phyloP scores from a whole-genome alignment of 2,329 filamentous ascomycete genomes.

The Hypocreales sp. region DNA sequence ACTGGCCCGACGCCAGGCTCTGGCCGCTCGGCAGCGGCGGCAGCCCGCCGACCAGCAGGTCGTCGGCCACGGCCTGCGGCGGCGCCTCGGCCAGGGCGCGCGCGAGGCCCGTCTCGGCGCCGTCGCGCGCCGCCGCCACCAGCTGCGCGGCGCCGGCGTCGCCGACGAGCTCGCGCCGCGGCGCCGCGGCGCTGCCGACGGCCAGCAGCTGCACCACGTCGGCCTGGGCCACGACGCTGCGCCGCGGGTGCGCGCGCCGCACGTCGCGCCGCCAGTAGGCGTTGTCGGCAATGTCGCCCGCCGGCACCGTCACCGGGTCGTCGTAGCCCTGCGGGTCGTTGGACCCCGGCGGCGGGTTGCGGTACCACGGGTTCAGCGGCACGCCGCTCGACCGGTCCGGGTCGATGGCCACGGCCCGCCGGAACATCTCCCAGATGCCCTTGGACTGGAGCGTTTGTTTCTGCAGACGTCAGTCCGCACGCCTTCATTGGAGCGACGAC shows the following conservation, averaged over 20 bases:
- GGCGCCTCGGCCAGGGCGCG: conserved; percentile 48
- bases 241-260: conserved; percentile 66
- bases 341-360: conserved; percentile 51
- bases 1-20: conserved; percentile 33
- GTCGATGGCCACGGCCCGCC: conserved; percentile 65
- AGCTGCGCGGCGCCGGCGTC: conserved; percentile 48
- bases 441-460: conserved; percentile 92
- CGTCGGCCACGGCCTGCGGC: conserved; percentile 37
- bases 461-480: conserved; percentile 35
- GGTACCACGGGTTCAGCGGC: conserved; percentile 84
- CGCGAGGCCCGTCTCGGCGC: conserved; percentile 57
- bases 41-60: conserved; percentile 62
- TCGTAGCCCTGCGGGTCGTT: conserved; percentile 21
- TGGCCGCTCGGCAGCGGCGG: conserved; percentile 75
- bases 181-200: conserved; percentile 66
- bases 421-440: conserved; percentile 77
- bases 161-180: conserved; percentile 67
- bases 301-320: conserved; percentile 42
- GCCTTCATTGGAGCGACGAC: too few species aligned
- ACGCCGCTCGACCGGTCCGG: conserved; percentile 80
- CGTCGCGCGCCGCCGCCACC: conserved; percentile 60
- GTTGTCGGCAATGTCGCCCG: conserved; percentile 27
- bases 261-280: conserved; percentile 74
- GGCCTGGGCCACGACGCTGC: conserved; percentile 67
- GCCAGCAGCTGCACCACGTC: conserved; percentile 75